Base-by-base conservation (phyloP, 2,329 filamentous ascomycete species). In the Cryphonectria radicalis region DNA sequence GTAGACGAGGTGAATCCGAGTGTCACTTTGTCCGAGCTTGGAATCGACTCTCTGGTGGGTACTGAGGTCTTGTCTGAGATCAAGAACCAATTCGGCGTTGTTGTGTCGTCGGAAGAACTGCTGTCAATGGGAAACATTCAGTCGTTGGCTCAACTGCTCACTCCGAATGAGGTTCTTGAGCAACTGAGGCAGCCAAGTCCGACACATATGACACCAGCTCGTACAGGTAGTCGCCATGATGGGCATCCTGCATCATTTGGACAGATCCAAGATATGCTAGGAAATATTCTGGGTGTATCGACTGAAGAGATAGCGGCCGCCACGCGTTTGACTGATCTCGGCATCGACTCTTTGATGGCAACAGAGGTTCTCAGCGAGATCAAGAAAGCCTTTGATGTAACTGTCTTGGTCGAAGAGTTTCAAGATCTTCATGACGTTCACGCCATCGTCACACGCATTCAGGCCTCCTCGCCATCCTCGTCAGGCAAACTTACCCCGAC, bases 11-110 rank as follows among this genome's bases (percentile, higher is more conserved):
- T 77, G n/a, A 70, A 66, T 53, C 69, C 73, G 4, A 74, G 77
- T 22, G 67, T 74, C 3, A 72, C 75, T 10, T 72, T 81, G 35
- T 76, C 73, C 10, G 79, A 81, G 42, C 70, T 82, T 14, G 81
- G 81, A 1, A 76, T 83, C 17, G 81, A 82, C 68, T 83, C 81
- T 10, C 74, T 82, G 13, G 76, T 81, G 74, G 77, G 73, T 1
- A 80, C 77, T 37, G 81, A 82, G 68, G 71, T 82, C 28, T 69
- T 76, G 7, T 70, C 72, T 19, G 80, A 81, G 22, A 76, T 82
- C 13, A 70, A 75, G 50, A 72, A 68, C 5, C 63, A 42, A 1
- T 75, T 76, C 28, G 60, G 59, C 11, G 40, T 76, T 2, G 63
- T 62, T 42, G 8, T 60, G 7, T 17, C 57, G 5, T 8, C 25